phyloP scores from a whole-genome alignment of 805 yeast genomes.

The Saturnispora mendoncae region DNA sequence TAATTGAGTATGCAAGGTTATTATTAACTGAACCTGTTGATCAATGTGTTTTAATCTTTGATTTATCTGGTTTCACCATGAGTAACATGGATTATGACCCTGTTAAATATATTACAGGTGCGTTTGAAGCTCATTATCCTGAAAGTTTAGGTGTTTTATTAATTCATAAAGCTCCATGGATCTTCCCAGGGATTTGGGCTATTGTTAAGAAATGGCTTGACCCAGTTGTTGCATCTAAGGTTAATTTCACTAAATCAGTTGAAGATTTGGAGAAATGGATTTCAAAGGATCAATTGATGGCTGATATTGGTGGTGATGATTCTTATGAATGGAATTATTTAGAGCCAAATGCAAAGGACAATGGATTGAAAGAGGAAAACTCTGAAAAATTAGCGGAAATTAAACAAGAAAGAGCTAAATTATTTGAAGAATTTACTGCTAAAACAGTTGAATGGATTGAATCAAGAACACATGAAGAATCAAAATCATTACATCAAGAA shows the following conservation, averaged over 20 bases:
- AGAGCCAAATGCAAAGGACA: constrained; percentile 52
- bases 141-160: constrained; percentile 80
- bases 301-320: constrained; percentile 68
- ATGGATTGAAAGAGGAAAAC: constrained; percentile 37
- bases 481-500: constrained; percentile 41
- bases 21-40: constrained; percentile 68
- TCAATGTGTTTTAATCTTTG: constrained; percentile 77
- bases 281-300: constrained; percentile 51
- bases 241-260: constrained; percentile 64
- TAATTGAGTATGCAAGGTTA: constrained; percentile 77
- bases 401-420: constrained; percentile 41
- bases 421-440: constrained; percentile 47
- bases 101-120: constrained; percentile 78
- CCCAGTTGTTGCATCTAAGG: constrained; percentile 91
- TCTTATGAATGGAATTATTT: constrained; percentile 48
- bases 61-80: constrained; percentile 75
- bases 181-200: constrained; percentile 91
- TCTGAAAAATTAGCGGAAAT: constrained; percentile 28
- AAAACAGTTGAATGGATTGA: constrained; percentile 77
- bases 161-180: constrained; percentile 95
- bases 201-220: constrained; percentile 90
- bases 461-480: constrained; percentile 42
- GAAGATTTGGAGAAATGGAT: constrained; percentile 63
- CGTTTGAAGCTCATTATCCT: constrained; percentile 95
- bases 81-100: constrained; percentile 90